Evolutionary conservation across 495 filamentous ascomycete genomes (phyloP), one percentile per base, ranked within the genome.

Genomic region (Hypoxylon subgilvum): DNA sequence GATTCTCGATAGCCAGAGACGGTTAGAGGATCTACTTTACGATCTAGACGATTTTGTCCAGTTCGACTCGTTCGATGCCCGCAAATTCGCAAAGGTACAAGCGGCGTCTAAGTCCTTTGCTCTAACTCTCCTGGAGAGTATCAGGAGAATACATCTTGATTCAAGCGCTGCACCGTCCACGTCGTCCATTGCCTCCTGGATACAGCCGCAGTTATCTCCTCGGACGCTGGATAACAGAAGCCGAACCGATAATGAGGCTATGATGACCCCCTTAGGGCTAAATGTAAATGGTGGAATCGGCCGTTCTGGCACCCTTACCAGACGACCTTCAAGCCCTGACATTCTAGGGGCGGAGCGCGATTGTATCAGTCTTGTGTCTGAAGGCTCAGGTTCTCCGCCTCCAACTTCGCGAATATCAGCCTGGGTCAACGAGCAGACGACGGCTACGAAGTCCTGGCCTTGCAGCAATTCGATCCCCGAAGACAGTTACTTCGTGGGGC

Each of bases 1-100:
- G 31, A 65, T 76, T 21, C 59, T 73, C 38, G 65, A 66, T 43
- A 65, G 65, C 10, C 64, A 72, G 7, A 54, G 70, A 8, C 48
- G 65, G 1, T 48, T 76, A 7, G 72, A 76, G 39, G 69, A 73
- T 50, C 64, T 74, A 2, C 69, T 76, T 9, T 76, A 70, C 51
- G 72, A 74, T 46, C 65, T 76, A 22, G 72, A 76, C 16, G 73
- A 76, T 47, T 71, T 68, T 36, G 65, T 63, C 17, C 50, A 72
- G 1, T 57, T 66, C 0, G 72, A 72, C 39, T 53, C 68, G 19
- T 76, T 76, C 23, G 64, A 72, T 16, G 35, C 54, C 9, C 39
- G 44, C 3, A 69, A 54, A 38, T 76, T 71, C 23, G 48, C 64
- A 3, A 57, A 69, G 1, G 52, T 76, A 0, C 73, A 74, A 45